Conservation (phyloP, 1,284 basidiomycete genomes). For the Phenoliferia sp. region DNA sequence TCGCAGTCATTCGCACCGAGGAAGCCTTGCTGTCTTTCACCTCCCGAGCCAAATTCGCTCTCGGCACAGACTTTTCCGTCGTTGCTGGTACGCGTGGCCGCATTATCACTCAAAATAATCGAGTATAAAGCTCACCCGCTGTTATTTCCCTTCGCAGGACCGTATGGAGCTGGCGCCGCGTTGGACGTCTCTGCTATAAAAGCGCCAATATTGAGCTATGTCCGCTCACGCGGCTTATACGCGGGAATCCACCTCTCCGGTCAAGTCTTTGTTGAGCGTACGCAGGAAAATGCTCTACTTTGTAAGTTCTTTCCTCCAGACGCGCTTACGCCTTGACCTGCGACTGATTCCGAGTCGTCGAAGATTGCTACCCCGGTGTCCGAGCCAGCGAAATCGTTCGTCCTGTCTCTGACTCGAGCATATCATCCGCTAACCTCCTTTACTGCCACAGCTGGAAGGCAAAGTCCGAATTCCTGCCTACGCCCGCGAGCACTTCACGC, state of each 20-base stretch:
- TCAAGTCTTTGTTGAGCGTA: background rate
- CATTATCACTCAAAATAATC: background rate
- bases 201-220: background rate
- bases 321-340: too few relatives aligned
- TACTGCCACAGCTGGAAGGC: background rate
- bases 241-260: background rate
- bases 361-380: background rate
- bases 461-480: background rate
- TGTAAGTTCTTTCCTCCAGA: too few relatives aligned
- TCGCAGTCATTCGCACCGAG: background rate
- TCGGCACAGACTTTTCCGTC: background rate
- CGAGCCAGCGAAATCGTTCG: background rate
- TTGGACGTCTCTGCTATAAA: background rate
- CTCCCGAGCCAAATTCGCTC: background rate
- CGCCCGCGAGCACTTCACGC: background rate
- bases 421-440: background rate
- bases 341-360: too few relatives aligned
- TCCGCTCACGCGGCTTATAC: background rate
- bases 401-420: background rate
- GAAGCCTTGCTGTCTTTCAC: background rate
- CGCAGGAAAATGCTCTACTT: background rate
- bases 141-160: background rate
- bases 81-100: background rate
- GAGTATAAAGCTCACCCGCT: background rate
- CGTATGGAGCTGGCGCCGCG: background rate